Evolutionary conservation across 192 early-diverging fungal species (phyloP).

Genomic region (Chytriomyces sp.): DNA sequence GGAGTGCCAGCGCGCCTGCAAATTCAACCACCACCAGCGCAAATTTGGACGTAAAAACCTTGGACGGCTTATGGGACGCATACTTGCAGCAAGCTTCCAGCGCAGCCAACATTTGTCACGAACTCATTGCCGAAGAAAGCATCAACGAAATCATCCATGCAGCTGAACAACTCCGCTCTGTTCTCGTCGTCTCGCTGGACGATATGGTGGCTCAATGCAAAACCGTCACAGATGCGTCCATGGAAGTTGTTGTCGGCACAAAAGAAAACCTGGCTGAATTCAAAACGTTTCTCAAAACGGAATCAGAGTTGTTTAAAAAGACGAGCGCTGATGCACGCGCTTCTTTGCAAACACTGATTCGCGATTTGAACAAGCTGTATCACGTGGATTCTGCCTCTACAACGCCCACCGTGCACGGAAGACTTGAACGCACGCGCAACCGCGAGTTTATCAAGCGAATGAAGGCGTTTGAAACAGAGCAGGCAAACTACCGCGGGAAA

Average conservation of each 20-base stretch:
- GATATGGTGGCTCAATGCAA: conserved; percentile 17
- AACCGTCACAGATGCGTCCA: background rate
- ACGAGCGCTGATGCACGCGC: background rate
- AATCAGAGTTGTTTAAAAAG: conserved; percentile 4
- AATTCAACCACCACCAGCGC: background rate
- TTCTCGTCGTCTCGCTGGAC: conserved; percentile 3
- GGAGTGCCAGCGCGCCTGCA: too few relatives aligned
- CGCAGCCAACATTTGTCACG: background rate
- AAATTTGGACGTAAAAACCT: background rate
- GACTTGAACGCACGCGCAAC: conserved; percentile 12
- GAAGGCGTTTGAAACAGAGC: conserved; percentile 13
- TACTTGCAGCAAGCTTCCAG: background rate
- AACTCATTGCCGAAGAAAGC: conserved; percentile 4
- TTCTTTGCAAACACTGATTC: background rate
- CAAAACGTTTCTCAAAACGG: conserved; percentile 14
- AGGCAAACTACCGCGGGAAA: conserved; percentile 5
- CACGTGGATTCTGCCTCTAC: background rate
- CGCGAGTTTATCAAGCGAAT: conserved; percentile 2
- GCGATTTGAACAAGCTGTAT: conserved; percentile 1
- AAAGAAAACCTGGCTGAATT: conserved; percentile 16
- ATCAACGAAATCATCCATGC: background rate
- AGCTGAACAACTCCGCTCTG: conserved; percentile 4
- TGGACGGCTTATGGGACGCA: conserved; percentile 9
- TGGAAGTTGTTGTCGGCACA: conserved; percentile 14
- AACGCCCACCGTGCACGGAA: background rate